A percentile compares a stretch with the other conserved stretches of the same genome.
Conservation (phyloP, 768 basidiomycete genomes). For the Mycena maculata region DNA sequence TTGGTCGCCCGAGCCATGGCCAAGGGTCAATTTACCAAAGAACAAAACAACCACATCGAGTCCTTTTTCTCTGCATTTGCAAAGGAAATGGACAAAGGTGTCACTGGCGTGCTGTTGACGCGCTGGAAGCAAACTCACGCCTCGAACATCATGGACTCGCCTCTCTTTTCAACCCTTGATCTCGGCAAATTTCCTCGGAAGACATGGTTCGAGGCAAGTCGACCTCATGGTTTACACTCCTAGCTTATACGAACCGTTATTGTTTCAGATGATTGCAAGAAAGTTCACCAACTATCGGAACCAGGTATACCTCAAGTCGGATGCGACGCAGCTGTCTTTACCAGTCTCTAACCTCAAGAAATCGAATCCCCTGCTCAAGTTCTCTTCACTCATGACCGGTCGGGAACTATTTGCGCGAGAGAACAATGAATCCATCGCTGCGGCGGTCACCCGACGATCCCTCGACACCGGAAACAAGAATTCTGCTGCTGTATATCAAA, state of each 20-base stretch:
- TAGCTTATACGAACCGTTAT: too few species aligned
- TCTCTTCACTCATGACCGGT: not conserved
- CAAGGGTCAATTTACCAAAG: constrained; percentile 11
- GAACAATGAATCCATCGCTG: not conserved
- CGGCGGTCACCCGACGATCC: not conserved
- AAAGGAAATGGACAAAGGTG: constrained; percentile 3
- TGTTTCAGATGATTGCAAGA: constrained; percentile 5
- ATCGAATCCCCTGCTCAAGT: constrained; percentile 6
- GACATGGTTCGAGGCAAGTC: constrained; percentile 6
- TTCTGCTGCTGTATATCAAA: constrained; percentile 14
- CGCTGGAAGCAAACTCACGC: constrained; percentile 13
- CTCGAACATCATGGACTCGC: constrained; percentile 17
- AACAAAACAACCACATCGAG: constrained; percentile 9
- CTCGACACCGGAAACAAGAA: constrained; percentile 1
- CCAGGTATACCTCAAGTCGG: constrained; percentile 6
- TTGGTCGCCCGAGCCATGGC: not conserved
- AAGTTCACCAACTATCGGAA: constrained; percentile 21
- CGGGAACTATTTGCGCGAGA: not conserved
- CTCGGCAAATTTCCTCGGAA: not conserved
- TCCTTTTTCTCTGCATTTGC: constrained; percentile 11
- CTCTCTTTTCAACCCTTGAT: not conserved
- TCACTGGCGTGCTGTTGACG: not conserved
- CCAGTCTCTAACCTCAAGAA: not conserved
- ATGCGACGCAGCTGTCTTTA: not conserved
- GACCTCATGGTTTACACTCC: too few species aligned